Conservation (phyloP, 768 basidiomycete genomes). For the Tubosaeta sp. region DNA sequence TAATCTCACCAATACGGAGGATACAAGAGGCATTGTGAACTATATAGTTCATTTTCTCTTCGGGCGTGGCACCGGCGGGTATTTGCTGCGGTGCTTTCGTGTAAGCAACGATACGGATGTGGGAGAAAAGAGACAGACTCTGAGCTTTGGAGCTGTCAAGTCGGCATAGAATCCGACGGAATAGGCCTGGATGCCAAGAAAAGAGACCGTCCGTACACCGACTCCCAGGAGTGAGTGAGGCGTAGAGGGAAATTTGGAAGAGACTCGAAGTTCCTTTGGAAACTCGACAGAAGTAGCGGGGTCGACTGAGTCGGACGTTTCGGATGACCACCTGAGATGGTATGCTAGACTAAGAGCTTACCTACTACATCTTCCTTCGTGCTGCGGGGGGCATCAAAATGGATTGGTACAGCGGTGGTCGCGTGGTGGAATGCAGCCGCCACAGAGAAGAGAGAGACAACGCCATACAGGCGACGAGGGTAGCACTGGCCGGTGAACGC, state of each 20-base stretch:
- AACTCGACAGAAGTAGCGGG: conserved; percentile 72
- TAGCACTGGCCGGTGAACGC: neutral
- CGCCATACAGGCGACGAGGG: conserved; percentile 26
- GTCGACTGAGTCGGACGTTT: conserved; percentile 45
- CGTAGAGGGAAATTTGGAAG: conserved; percentile 58
- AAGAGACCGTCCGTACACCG: conserved; percentile 86
- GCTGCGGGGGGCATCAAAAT: conserved; percentile 41
- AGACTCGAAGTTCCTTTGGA: conserved; percentile 59
- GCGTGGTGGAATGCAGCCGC: conserved; percentile 26
- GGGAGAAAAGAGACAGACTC: conserved; percentile 34
- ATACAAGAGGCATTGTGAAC: conserved; percentile 65
- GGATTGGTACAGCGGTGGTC: conserved; percentile 18
- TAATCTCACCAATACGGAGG: conserved; percentile 61
- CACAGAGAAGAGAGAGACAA: conserved; percentile 30
- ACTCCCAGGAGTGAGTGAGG: conserved; percentile 72
- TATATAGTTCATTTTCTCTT: conserved; percentile 69
- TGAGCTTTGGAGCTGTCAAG: conserved; percentile 57
- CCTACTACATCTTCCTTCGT: conserved; percentile 20
- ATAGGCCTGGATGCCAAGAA: conserved; percentile 85
- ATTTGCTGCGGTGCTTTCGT: conserved; percentile 37
- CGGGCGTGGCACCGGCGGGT: conserved; percentile 48
- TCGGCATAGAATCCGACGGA: conserved; percentile 90
- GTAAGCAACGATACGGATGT: neutral
- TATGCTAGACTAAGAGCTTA: neutral
- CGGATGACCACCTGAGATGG: neutral